Evolutionary conservation across 164 flowering plant genomes (phyloP), one percentile per base, ranked within the genome.

Genomic region (Akebia trifoliata): DNA sequence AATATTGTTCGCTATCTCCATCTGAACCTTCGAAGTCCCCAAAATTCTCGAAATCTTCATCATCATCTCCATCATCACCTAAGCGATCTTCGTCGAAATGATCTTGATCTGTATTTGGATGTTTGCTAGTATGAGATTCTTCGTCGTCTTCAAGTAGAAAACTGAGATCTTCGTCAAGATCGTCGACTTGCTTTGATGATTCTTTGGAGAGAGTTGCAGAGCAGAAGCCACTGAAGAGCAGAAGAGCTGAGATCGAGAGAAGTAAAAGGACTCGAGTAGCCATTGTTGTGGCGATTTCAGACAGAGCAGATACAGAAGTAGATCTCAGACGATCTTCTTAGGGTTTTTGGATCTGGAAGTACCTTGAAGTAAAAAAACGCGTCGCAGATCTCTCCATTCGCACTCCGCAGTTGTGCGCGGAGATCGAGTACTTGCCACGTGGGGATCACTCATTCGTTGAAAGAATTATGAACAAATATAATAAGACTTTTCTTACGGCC

Each of bases 81-180:
- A 15, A 46, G 1, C 38, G 30, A 14, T 54, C 70, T 26, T 56
- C 61, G 21, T 54, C 69, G 25, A 20, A 25, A 21, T 32, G 48
- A 48, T 65, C 67, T 28, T 36, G 57, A 50, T 65, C 74, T 8
- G 62, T 50, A 56, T 10, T 2, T 12, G 57, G 34, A 45, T 39
- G 40, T 26, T 53, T 34, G 29, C 15, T 30, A 2, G 36, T 12
- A 14, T 50, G 61, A 24, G 12, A 20, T 22, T 43, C 38, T 37
- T 45, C 68, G 57, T 60, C 78, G 11, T 65, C 77, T 24, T 79
- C 84, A 50, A 79, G 83, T 29, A 91, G 83, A 75, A 84, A 79
- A 61, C 72, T 67, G 66, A 85, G 86, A 63, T 82, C 90, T 51
- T 85, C 89, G 47, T 86, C 87, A 60, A 64, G 78, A 67, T 81